These are phyloP conservation scores for Hibiscus mutabilis DNA, from an alignment of 345 rosid genomes.

Conservation along the genomic window DNA sequence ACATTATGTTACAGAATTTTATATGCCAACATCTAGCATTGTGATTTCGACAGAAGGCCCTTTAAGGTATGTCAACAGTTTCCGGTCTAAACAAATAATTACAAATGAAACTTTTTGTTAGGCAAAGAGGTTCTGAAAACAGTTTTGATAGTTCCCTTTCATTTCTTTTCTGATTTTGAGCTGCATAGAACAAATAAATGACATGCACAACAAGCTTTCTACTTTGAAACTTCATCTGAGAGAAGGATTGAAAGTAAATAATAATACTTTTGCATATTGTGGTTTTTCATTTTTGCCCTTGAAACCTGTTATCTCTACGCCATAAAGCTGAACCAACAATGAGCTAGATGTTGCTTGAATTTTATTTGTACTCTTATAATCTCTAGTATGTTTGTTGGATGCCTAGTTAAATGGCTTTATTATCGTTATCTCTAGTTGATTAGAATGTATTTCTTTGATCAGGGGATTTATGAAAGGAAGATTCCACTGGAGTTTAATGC, in stretches of 20 bases:
- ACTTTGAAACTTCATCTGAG: background rate
- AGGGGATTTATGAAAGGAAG: constrained; percentile 89
- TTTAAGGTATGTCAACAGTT: background rate
- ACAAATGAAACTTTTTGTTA: background rate
- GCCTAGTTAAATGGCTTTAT: background rate
- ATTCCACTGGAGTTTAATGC: constrained; percentile 73
- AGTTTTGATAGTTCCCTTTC: background rate
- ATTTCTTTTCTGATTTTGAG: background rate
- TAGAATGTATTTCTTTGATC: constrained; percentile 22
- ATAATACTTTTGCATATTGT: background rate
- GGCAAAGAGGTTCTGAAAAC: background rate
- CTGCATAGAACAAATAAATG: background rate
- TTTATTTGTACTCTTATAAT: background rate
- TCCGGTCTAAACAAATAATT: background rate
- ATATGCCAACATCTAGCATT: background rate
- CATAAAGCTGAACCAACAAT: background rate
- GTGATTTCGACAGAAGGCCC: background rate
- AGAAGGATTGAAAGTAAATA: background rate
- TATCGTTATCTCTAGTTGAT: constrained; percentile 10
- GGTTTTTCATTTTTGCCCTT: background rate
- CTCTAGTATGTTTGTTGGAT: constrained; percentile 3
- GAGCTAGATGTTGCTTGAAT: background rate
- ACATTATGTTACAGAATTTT: background rate
- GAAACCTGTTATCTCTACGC: background rate
- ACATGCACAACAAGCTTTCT: background rate